Evolutionary conservation across 345 rosid genomes (phyloP), one percentile per base, ranked within the genome.

Genomic region (Chamaenerion angustifolium): DNA sequence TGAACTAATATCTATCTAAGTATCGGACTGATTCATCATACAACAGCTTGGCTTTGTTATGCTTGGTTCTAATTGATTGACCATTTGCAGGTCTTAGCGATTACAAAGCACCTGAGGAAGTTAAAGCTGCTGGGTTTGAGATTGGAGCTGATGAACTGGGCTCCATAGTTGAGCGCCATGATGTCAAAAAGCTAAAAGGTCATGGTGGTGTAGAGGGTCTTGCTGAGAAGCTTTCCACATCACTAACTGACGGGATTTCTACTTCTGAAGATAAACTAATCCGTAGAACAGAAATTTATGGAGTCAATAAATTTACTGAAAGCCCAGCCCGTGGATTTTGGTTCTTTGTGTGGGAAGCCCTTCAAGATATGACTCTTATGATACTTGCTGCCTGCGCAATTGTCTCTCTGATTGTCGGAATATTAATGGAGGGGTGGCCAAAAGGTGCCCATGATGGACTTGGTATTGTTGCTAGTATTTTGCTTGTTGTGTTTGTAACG

Each of bases 141-240:
- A 83, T 90, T 63, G 80, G 92, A 65, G 79, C 92, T 14, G 93
- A 86, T 52, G 96, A 90, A 71, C 58, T 76, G 54, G 96, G 85
- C 46, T 82, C 95, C 16, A 76, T 92, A 51, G 82, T 86, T 1
- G 98, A 90, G 67, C 87, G 85, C 23, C 96, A 74, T 56, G 96
- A 90, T 44, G 61, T 76, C 43, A 90, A 86, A 68, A 86, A 81
- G 61, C 66, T 90, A 59, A 71, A 61, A 52, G 58, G 71, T 62
- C 98, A 90, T 64, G 92, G 84, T 56, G 87, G 85, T 21, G 79
- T 80, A 44, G 77, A 21, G 25, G 25, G 25, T 21, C 25, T 21
- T 21, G 25, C 25, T 21, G 25, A 21, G 25, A 21, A 21, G 25
- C 25, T 21, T 4, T 21, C 25, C 25, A 21, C 25, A 21, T 21